A percentile compares a stretch with the other conserved stretches of the same genome.
Evolutionary conservation across 371 early-diverging fungal genomes (phyloP).

Genomic region (Dinochytrium kinnereticum): DNA sequence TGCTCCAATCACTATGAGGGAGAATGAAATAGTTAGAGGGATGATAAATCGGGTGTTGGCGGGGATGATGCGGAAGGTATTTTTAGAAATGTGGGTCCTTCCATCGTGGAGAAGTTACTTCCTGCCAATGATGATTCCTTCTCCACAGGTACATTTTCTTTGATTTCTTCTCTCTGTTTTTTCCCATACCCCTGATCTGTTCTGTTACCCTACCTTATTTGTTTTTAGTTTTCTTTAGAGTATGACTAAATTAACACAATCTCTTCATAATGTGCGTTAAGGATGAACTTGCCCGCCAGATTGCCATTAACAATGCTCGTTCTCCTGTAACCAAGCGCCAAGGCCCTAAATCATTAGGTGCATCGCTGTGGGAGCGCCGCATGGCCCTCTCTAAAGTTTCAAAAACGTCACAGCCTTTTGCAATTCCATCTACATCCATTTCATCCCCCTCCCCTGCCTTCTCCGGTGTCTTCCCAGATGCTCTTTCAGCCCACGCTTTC

Average conservation of each 20-base stretch:
- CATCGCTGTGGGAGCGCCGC: conserved; percentile 35
- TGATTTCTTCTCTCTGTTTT: too few relatives aligned
- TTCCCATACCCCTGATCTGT: too few relatives aligned
- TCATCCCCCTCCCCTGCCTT: neutral
- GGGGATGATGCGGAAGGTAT: conserved; percentile 50
- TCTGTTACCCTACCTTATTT: too few relatives aligned
- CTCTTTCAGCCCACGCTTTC: neutral
- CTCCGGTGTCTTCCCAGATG: neutral
- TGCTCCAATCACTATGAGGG: conserved; percentile 49
- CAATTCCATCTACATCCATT: neutral
- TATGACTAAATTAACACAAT: too few relatives aligned
- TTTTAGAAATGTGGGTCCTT: conserved; percentile 58
- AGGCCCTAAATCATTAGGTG: conserved; percentile 1
- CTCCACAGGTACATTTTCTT: conserved; percentile 32
- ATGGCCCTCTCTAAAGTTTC: neutral
- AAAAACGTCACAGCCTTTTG: neutral
- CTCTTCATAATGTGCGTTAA: too few relatives aligned
- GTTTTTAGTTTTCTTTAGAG: too few relatives aligned
- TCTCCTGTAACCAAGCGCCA: conserved; percentile 1
- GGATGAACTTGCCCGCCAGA: conserved; percentile 38
- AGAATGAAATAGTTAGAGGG: conserved; percentile 48
- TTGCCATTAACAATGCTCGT: neutral
- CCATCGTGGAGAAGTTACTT: conserved; percentile 55
- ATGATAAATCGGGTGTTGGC: conserved; percentile 52
- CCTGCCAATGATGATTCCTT: conserved; percentile 55